Evolutionary conservation across 352 stramenopile genomes (phyloP), one percentile per base, ranked within the genome.

Genomic region (Phytophthora nicotianae): DNA sequence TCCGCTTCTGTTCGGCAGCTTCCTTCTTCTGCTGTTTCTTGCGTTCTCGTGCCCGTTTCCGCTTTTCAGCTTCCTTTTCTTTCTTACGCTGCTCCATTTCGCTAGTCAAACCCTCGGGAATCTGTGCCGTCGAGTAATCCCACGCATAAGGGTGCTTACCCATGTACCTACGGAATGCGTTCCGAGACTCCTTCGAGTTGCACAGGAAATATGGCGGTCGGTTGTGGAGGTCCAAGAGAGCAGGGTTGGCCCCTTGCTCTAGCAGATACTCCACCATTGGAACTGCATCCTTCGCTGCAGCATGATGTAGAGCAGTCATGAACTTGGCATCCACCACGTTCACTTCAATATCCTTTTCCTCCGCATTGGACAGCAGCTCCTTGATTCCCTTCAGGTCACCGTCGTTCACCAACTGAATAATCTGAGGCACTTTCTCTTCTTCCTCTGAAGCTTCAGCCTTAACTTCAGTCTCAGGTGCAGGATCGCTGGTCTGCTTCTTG

Each of bases 1-100:
- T 79, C 37, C 82, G 77, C 45, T 93, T 77, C 35, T 83, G 63
- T 49, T 93, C 83, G 1, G 58, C 74, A 35, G 85, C 83, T 35
- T 93, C 78, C 52, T 83, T 81, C 65, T 93, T 95, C 58, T 86
- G 79, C 70, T 95, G 87, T 68, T 98, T 95, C 79, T 98, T 98
- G 56, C 94, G 90, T 47, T 96, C 88, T 23, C 82, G 79, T 1
- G 88, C 85, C 32, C 96, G 90, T 3, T 79, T 77, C 27, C 89
- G 82, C 69, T 97, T 97, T 82, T 95, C 78, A 65, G 93, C 74
- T 69, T 97, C 74, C 50, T 85, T 94, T 59, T 94, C 81, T 40
- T 89, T 92, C 57, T 93, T 90, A 49, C 83, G 87, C 58, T 93
- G 80, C 58, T 95, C 84, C 80, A 93, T 92, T 35, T 91, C 83